Conservation (phyloP, 345 rosid species). For the Cardamine resedifolia region DNA sequence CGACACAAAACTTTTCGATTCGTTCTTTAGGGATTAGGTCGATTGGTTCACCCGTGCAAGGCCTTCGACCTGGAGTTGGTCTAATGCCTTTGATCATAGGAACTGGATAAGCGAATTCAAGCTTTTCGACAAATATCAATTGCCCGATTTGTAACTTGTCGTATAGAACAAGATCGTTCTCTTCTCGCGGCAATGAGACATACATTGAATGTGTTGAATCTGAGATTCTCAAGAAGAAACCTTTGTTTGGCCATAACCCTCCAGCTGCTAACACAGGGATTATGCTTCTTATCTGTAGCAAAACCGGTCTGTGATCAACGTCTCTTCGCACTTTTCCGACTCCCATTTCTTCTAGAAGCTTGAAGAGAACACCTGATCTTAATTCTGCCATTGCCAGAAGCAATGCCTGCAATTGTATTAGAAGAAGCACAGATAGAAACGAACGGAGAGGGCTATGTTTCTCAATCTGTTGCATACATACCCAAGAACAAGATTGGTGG, state of each 20-base stretch:
- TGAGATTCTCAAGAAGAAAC: conserved; percentile 64
- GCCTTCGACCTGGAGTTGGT: conserved; percentile 60
- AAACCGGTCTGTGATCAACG: conserved; percentile 39
- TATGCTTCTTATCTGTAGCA: conserved; percentile 71
- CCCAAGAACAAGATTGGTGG: conserved; percentile 9
- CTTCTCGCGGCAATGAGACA: conserved; percentile 64
- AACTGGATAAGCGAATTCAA: conserved; percentile 68
- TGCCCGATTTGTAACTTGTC: conserved; percentile 66
- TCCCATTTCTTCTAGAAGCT: conserved; percentile 56
- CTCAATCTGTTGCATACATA: conserved; percentile 20
- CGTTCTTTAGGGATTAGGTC: conserved; percentile 53
- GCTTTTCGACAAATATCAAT: conserved; percentile 48
- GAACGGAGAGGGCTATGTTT: conserved; percentile 5
- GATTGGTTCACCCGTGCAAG: conserved; percentile 45
- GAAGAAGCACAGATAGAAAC: conserved; percentile 5
- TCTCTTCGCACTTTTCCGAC: conserved; percentile 37
- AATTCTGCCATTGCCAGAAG: conserved; percentile 45
- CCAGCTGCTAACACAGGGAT: conserved; percentile 67
- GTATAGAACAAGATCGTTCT: conserved; percentile 59
- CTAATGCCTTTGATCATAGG: conserved; percentile 61
- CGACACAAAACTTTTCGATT: conserved; percentile 44
- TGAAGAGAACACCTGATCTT: conserved; percentile 56
- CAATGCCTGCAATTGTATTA: not conserved
- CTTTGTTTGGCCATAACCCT: conserved; percentile 75
- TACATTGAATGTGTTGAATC: conserved; percentile 62